Conservation (phyloP, 306 rosid genomes). For the Corylus americana region DNA sequence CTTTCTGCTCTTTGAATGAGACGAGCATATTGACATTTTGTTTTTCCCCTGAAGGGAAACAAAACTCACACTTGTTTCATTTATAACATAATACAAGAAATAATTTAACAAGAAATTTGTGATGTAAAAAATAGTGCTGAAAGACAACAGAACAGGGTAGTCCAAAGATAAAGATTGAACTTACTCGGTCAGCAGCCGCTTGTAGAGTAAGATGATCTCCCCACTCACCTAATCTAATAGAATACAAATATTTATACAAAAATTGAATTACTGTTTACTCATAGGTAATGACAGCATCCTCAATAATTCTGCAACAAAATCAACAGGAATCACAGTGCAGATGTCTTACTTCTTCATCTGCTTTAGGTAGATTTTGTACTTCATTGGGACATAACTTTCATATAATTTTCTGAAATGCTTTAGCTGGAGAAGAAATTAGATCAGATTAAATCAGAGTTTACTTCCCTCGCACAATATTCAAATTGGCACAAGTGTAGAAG, state of each 20-base stretch:
- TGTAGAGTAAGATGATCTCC: constrained; percentile 98
- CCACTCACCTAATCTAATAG: constrained; percentile 92
- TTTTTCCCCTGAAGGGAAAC: background rate
- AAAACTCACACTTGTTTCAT: background rate
- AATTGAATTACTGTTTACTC: constrained; percentile 31
- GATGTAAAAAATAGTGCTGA: background rate
- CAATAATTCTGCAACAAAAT: constrained; percentile 30
- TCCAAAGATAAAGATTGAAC: constrained; percentile 28
- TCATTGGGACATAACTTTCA: constrained; percentile 88
- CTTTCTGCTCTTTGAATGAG: background rate
- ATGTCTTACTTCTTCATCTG: constrained; percentile 87
- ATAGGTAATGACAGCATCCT: constrained; percentile 27
- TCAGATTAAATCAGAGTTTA: background rate
- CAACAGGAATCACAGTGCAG: constrained; percentile 34
- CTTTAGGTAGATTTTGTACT: constrained; percentile 78
- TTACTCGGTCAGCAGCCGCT: constrained; percentile 94
- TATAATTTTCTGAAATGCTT: constrained; percentile 76
- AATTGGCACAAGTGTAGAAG: background rate
- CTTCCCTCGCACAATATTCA: constrained; percentile 3
- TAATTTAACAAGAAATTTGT: background rate
- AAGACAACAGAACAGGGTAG: background rate
- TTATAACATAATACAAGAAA: too few relatives aligned
- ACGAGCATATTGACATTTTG: background rate
- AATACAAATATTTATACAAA: constrained; percentile 29
- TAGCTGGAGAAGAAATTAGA: constrained; percentile 47